These are phyloP conservation scores for Lactifluus hygrophoroides DNA, from an alignment of 768 basidiomycete genomes.

Conservation along the genomic window DNA sequence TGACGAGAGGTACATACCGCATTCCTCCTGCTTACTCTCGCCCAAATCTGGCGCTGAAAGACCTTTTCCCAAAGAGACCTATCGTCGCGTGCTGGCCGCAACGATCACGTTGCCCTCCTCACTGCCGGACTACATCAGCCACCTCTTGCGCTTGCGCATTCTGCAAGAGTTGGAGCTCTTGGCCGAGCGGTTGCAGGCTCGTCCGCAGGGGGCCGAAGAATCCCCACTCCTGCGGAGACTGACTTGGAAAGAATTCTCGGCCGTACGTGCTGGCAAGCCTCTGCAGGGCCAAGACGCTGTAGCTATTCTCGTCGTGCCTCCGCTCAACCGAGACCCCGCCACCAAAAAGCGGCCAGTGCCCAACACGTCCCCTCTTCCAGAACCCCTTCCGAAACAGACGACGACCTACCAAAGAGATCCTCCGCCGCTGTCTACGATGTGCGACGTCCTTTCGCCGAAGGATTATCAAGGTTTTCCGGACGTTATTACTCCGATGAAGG, in stretches of 20 bases:
- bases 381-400: background rate
- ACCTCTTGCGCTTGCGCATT: constrained; percentile 62
- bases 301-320: constrained; percentile 64
- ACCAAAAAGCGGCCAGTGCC: constrained; percentile 37
- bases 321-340: constrained; percentile 44
- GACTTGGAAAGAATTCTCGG: constrained; percentile 50
- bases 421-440: constrained; percentile 27
- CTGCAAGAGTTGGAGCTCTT: constrained; percentile 68
- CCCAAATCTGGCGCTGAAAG: background rate
- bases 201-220: constrained; percentile 22
- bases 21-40: background rate
- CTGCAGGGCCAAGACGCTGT: constrained; percentile 47
- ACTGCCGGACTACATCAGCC: constrained; percentile 47
- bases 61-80: background rate
- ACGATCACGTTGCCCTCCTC: constrained; percentile 33
- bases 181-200: constrained; percentile 34
- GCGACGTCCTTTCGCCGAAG: constrained; percentile 15
- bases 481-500: constrained; percentile 27
- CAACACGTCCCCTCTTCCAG: constrained; percentile 4
- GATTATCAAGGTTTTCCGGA: constrained; percentile 20
- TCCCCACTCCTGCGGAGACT: constrained; percentile 50
- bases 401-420: constrained; percentile 6
- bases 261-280: constrained; percentile 37
- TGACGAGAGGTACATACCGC: constrained; percentile 31
- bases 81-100: constrained; percentile 19